These are phyloP conservation scores for Arthrobotrys megalospora DNA, from an alignment of 2,329 filamentous ascomycete species.

Conservation along the genomic window DNA sequence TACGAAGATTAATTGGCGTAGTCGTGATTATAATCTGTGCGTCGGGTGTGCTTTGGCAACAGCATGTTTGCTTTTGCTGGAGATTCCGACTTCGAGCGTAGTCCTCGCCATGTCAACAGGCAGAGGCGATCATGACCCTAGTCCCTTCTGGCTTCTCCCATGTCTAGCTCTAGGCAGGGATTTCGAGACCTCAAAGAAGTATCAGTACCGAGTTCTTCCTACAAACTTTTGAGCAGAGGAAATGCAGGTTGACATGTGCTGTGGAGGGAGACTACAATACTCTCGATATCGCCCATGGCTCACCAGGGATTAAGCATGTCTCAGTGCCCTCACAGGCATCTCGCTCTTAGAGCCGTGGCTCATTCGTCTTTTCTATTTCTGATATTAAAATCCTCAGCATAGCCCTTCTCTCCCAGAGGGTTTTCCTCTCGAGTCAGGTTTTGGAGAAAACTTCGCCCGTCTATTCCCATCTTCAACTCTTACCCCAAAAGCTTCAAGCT, in stretches of 20 bases:
- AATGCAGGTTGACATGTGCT: slow-evolving; percentile 53
- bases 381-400: slow-evolving; percentile 59
- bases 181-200: slow-evolving; percentile 34
- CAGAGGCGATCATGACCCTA: slow-evolving; percentile 35
- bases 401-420: slow-evolving; percentile 41
- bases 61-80: slow-evolving; percentile 40
- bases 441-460: slow-evolving; percentile 59
- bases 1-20: slow-evolving; percentile 43
- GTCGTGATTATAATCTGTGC: slow-evolving; percentile 41
- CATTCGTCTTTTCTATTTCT: slow-evolving; percentile 58
- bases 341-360: slow-evolving; percentile 58
- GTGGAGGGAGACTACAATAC: slow-evolving; percentile 11
- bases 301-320: slow-evolving; percentile 59
- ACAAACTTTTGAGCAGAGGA: slow-evolving; percentile 17
- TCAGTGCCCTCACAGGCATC: slow-evolving; percentile 58
- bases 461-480: slow-evolving; percentile 46
- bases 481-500: slow-evolving; percentile 39
- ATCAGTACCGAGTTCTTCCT: slow-evolving; percentile 48
- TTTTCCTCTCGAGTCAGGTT: slow-evolving; percentile 57
- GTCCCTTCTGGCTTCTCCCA: slow-evolving; percentile 13
- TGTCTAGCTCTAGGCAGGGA: slow-evolving; percentile 33
- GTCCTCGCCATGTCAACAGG: slow-evolving; percentile 7
- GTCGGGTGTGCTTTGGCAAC: slow-evolving; percentile 45
- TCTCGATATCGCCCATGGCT: slow-evolving; percentile 52
- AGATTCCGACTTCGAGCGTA: slow-evolving; percentile 40